Conservation (phyloP, 2,329 filamentous ascomycete species). For the Xylaria sp. region DNA sequence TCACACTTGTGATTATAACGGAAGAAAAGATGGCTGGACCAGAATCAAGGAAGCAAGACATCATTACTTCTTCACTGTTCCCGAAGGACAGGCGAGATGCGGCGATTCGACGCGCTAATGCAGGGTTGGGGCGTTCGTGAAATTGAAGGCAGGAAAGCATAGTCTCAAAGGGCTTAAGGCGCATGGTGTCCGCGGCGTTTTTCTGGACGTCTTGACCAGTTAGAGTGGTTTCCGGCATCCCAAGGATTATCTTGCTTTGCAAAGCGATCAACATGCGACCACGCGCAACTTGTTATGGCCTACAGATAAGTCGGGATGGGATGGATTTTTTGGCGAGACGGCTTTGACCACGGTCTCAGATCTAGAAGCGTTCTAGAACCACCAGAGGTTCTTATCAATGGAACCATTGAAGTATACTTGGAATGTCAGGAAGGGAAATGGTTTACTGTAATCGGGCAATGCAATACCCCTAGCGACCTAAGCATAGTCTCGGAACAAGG, state of each 20-base stretch:
- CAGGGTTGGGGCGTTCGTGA: background rate
- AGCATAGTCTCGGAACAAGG: background rate
- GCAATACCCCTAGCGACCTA: conserved; percentile 23
- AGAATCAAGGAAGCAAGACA: background rate
- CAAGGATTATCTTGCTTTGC: conserved; percentile 2
- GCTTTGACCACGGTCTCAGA: conserved; percentile 11
- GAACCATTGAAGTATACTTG: conserved; percentile 4
- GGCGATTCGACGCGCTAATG: conserved; percentile 11
- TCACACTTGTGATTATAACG: background rate
- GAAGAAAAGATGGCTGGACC: background rate
- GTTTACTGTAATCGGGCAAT: conserved; percentile 24
- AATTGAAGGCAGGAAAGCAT: conserved; percentile 10
- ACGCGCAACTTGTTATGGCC: conserved; percentile 4
- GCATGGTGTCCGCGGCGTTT: conserved; percentile 27
- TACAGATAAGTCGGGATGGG: background rate
- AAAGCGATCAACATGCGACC: background rate
- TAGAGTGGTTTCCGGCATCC: background rate
- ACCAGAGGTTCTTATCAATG: conserved; percentile 1
- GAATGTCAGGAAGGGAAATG: background rate
- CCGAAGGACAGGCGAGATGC: background rate
- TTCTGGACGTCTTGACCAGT: conserved; percentile 12
- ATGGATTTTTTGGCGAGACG: conserved; percentile 12
- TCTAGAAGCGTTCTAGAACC: conserved; percentile 19
- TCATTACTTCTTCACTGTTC: background rate
- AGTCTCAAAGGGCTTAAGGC: conserved; percentile 11